Evolutionary conservation across 148 eudicot genomes (phyloP), one percentile per base, ranked within the genome.

Genomic region (Tetragonia tetragonoides): DNA sequence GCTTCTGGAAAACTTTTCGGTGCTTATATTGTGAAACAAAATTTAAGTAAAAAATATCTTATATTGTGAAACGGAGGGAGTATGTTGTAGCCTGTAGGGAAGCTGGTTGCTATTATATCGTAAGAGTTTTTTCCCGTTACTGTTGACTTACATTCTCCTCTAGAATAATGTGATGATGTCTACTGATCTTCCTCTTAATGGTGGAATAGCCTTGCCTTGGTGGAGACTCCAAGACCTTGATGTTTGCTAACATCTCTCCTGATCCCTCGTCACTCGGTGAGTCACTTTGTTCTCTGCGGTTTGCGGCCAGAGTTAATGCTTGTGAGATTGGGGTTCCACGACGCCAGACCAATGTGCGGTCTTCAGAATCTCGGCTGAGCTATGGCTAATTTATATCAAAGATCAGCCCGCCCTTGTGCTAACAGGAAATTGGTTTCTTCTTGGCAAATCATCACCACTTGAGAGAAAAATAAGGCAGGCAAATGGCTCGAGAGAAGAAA

Each of bases 301-400:
- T 95, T 81, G 97, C 97, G 15, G 92, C 98, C 69, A 73, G 98
- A 61, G 98, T 95, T 7, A 95, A 92, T 47, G 92, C 97, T 74
- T 95, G 98, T 64, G 98, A 95, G 87, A 92, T 95, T 40, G 98
- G 98, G 49, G 81, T 91, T 42, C 95, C 98, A 15, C 84, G 98
- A 47, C 88, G 95, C 34, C 98, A 94, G 83, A 90, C 95, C 38
- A 90, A 79, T 69, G 49, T 83, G 68, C 88, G 92, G 66, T 85
- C 89, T 37, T 74, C 81, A 6, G 93, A 94, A 79, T 83, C 90
- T 79, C 92, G 97, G 47, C 79, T 91, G 67, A 94, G 90, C 85
- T 85, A 82, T 49, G 93, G 97, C 78, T 94, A 72, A 89, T 80
- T 47, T 41, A 49, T 56, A 46, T 39, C 18, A 24, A 72, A 60